phyloP scores from a whole-genome alignment of 768 basidiomycete genomes.

The Pholiota molesta region DNA sequence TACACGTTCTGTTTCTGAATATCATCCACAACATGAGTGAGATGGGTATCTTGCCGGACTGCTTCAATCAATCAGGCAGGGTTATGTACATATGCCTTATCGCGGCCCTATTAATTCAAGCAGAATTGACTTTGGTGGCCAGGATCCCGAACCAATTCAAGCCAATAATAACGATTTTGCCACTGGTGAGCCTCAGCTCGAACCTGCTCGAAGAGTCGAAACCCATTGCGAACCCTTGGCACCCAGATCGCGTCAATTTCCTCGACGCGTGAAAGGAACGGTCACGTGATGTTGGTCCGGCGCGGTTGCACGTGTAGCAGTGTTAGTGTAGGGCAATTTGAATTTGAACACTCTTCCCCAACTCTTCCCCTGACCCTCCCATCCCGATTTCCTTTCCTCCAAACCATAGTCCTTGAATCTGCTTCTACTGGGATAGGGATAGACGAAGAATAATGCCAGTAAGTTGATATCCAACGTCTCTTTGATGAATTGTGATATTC shows the following conservation, averaged over 20 bases:
- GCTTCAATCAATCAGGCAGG: too few relatives aligned
- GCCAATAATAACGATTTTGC: too few relatives aligned
- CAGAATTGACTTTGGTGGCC: too few relatives aligned
- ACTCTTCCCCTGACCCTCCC: not conserved
- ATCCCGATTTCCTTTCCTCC: not conserved
- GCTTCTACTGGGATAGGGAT: not conserved
- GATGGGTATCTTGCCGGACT: too few relatives aligned
- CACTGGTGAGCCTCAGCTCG: too few relatives aligned
- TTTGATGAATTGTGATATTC: not conserved
- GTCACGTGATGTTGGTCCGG: not conserved
- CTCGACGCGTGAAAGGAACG: not conserved
- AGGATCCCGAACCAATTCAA: too few relatives aligned
- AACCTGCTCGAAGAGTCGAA: too few relatives aligned
- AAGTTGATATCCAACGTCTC: not conserved
- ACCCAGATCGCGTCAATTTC: too few relatives aligned
- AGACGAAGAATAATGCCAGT: not conserved
- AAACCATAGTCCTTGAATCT: not conserved
- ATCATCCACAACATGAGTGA: not conserved
- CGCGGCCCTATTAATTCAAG: too few relatives aligned
- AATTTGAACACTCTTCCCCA: not conserved
- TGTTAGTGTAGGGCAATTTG: not conserved
- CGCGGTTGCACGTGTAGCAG: not conserved
- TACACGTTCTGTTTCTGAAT: not conserved
- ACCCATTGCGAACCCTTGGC: too few relatives aligned
- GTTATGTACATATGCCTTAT: too few relatives aligned